A percentile compares a stretch with the other conserved stretches of the same genome.
Conservation (phyloP, 257 asterid genomes). For the Buddleja alternifolia region DNA sequence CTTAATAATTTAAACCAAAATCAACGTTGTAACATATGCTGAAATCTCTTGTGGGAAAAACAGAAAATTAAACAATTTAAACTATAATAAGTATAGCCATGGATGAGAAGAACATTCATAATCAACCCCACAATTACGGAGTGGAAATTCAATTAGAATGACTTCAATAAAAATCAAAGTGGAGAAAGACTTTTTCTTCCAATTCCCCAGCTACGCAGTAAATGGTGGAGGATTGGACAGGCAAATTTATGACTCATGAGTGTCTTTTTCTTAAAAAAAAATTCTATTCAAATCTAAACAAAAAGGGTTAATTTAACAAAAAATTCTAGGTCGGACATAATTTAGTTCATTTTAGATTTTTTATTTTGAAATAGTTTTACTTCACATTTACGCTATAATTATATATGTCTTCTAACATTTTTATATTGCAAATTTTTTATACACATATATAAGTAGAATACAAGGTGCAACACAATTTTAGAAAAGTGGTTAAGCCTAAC, state of each 20-base stretch:
- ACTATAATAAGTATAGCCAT: background rate
- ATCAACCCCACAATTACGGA: background rate
- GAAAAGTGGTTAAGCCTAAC: too few relatives aligned
- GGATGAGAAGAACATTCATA: background rate
- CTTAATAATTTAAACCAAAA: too few relatives aligned
- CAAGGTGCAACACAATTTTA: too few relatives aligned
- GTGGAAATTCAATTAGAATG: background rate
- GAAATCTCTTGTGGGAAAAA: background rate
- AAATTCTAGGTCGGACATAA: too few relatives aligned
- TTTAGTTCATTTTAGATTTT: too few relatives aligned
- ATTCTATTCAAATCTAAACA: too few relatives aligned
- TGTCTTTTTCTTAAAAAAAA: too few relatives aligned
- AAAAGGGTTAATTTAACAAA: too few relatives aligned
- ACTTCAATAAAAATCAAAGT: background rate
- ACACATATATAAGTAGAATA: too few relatives aligned
- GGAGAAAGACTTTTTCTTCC: background rate
- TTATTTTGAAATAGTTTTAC: too few relatives aligned
- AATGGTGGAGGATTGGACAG: constrained; percentile 4
- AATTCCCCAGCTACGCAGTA: constrained; percentile 7
- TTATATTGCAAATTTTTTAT: too few relatives aligned
- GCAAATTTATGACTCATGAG: background rate
- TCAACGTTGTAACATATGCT: background rate
- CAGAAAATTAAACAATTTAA: background rate
- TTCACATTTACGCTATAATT: background rate
- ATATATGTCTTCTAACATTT: too few relatives aligned